Evolutionary conservation across 2,329 filamentous ascomycete species (phyloP), one percentile per base, ranked within the genome.

Genomic region (Aspergillus piperis): DNA sequence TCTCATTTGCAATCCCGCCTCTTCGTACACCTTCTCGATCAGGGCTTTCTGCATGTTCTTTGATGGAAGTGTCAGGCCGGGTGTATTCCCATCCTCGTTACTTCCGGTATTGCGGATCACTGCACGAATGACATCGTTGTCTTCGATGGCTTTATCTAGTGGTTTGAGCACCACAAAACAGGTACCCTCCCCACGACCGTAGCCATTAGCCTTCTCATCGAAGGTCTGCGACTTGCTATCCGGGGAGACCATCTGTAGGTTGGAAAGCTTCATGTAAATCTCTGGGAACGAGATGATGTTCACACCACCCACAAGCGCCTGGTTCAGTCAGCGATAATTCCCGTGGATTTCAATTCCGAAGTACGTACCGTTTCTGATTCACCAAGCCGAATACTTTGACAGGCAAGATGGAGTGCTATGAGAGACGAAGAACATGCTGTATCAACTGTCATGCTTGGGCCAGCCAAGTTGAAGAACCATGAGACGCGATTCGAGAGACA

Each of bases 61-160:
- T 44, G 44, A 13, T 19, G 61, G 61, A 19, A 57, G 36, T 1
- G 58, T 61, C 3, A 63, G 42, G 2, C 52, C 59, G 3, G 58
- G 55, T 1, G 64, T 68, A 10, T 54, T 48, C 2, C 66, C 66
- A 48, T 68, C 66, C 25, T 68, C 62, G 32, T 66, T 68, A 3
- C 53, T 59, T 7, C 39, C 49, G 8, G 54, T 56, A 8, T 54
- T 32, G n/a, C 62, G 57, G 10, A 64, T 54, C 5, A 62, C 55
- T 19, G 60, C 56, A 6, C 60, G 60, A 8, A 63, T 59, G 1
- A 50, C 47, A 15, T 61, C 58, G 3, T 54, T 47, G 21, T 58
- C 59, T 5, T 36, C 19, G 8, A 61, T n/a, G 3, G 61, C 58
- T 1, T 44, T 27, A 8, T 52, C 21, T 1, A 63, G 27, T 2